Conservation (phyloP, 2,329 filamentous ascomycete species). For the Ploettnerulaceae sp. region DNA sequence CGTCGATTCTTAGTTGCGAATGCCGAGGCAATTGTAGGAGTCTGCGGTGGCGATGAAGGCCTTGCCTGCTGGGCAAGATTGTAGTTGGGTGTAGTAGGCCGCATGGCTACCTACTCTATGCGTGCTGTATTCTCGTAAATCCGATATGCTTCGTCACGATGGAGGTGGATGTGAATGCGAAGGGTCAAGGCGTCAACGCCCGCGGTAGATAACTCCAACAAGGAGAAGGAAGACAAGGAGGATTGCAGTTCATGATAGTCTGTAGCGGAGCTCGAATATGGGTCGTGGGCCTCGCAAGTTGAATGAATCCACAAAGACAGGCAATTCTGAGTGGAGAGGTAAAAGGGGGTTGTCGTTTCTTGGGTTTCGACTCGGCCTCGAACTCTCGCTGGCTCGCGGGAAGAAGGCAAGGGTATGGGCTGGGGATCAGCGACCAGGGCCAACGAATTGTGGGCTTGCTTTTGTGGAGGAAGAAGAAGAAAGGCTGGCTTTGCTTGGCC, state of each 20-base stretch:
- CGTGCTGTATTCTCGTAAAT: conserved; percentile 5
- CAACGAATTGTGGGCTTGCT: conserved; percentile 25
- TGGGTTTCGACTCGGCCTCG: conserved; percentile 1
- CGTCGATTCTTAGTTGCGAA: conserved; percentile 33
- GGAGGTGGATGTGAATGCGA: conserved; percentile 8
- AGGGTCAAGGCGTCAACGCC: conserved; percentile 33
- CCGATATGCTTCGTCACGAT: conserved; percentile 14
- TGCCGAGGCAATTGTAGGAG: conserved; percentile 36
- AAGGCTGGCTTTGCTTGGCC: conserved; percentile 23
- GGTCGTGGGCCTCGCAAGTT: conserved; percentile 25
- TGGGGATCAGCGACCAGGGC: conserved; percentile 20
- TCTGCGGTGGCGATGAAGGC: conserved; percentile 46
- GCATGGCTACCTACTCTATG: conserved; percentile 32
- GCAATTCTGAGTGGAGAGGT: conserved; percentile 12
- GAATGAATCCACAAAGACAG: conserved; percentile 18
- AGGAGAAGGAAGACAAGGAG: conserved; percentile 33
- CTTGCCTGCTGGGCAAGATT: conserved; percentile 36
- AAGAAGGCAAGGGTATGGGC: conserved; percentile 18
- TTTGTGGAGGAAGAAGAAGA: conserved; percentile 12
- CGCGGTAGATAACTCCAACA: conserved; percentile 33
- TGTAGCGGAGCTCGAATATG: conserved; percentile 21
- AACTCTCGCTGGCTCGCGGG: conserved; percentile 14
- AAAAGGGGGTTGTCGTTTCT: conserved; percentile 21
- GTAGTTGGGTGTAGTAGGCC: conserved; percentile 41
- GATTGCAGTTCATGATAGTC: conserved; percentile 35